Evolutionary conservation across 129 eudicot genomes (phyloP).

Genomic region (Chrysanthemum makinoi): DNA sequence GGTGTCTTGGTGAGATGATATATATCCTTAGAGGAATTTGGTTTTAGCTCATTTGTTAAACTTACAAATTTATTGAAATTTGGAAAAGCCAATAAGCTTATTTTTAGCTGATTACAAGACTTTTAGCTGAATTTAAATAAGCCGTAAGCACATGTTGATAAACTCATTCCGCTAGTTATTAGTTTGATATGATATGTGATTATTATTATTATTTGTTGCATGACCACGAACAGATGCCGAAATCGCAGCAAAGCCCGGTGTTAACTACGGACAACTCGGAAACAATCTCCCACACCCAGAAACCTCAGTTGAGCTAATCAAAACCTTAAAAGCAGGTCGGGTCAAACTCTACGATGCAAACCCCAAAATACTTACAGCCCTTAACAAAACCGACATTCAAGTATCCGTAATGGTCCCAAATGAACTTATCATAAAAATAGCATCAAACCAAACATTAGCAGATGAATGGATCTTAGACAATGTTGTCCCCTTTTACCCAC

Average conservation of each 20-base stretch:
- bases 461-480: conserved; percentile 66
- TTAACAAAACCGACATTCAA: conserved; percentile 50
- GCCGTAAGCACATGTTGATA: too few species aligned
- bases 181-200: background rate
- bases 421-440: conserved; percentile 42
- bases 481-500: conserved; percentile 59
- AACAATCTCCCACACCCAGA: conserved; percentile 65
- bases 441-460: conserved; percentile 59
- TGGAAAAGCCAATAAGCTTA: background rate
- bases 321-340: conserved; percentile 56
- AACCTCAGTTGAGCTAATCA: conserved; percentile 52
- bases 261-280: conserved; percentile 77
- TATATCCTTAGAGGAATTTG: too few species aligned
- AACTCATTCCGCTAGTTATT: background rate
- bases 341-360: conserved; percentile 72
- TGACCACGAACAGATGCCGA: conserved; percentile 43
- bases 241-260: conserved; percentile 55
- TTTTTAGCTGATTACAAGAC: too few species aligned
- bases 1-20: too few species aligned
- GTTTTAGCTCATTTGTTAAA: too few species aligned
- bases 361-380: conserved; percentile 57
- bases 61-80: background rate
- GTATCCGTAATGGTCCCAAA: conserved; percentile 85
- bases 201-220: background rate
- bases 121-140: too few species aligned